Base-by-base conservation (phyloP, 805 yeast species). In the Wickerhamomyces canadensis region DNA sequence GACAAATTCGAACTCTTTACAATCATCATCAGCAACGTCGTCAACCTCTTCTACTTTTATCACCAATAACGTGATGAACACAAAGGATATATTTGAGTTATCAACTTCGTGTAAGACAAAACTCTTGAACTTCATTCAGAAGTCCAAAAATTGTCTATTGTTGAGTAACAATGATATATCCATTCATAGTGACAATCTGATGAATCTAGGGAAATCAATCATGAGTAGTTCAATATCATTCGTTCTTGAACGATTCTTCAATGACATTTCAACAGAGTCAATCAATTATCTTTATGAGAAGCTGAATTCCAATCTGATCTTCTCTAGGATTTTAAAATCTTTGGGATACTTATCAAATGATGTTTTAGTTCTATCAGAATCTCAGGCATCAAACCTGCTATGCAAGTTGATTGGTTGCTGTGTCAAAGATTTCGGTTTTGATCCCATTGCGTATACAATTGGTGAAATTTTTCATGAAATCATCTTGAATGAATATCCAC, bases 351-450 rank as follows among this genome's bases (percentile, higher is more conserved):
- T 45, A 33, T 43, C 46, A 1, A 35, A 57, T 56, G 44, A 52
- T 19, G 51, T 52, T 2, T 25, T 47, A 25, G 41, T 51, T 15
- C 45, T 76, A 24, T 66, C 61, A 37, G 79, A 76, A 41, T 72
- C 65, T 18, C 68, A 72, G 21, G 80, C 82, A 0, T 64, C 72
- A 0, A 67, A 76, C 36, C 60, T 84, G 4, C 61, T 83, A 32
- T 70, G 70, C 47, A 73, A 78, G 27, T 52, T 81, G 19, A 53
- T 84, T 16, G 94, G 93, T 3, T 79, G 82, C 9, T 72, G 86
- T 42, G 70, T 82, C 26, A 80, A 77, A 43, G 95, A 85, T 57
- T 85, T 80, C 62, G 94, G 95, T 1, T 85, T 85, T 54, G 88
- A 86, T 50, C 54, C 70, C 3, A 68, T 80, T n/a, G 61, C 83